These are phyloP conservation scores for Pseudozyma thailandica DNA, from an alignment of 1,284 basidiomycete species.

Conservation along the genomic window DNA sequence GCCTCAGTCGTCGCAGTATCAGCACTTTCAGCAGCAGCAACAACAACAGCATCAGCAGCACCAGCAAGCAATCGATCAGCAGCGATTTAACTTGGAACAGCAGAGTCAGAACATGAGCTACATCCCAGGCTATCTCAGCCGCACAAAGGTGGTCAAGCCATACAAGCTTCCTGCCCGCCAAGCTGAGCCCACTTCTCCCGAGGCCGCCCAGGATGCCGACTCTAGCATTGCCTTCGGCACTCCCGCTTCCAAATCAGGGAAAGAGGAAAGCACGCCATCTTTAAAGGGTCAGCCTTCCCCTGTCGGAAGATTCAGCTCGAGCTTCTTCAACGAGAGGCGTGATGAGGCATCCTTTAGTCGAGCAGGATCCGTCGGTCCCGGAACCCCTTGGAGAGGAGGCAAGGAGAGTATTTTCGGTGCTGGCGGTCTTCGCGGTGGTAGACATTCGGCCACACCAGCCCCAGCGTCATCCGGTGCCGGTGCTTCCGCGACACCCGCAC, in stretches of 20 bases:
- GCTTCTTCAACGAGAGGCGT: conserved; percentile 54
- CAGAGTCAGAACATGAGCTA: conserved; percentile 52
- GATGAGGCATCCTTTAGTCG: conserved; percentile 36
- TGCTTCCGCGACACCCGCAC: conserved; percentile 25
- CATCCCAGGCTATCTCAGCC: conserved; percentile 50
- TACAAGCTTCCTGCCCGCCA: conserved; percentile 51
- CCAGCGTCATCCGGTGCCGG: conserved; percentile 12
- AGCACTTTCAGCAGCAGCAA: conserved; percentile 26
- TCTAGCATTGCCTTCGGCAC: conserved; percentile 50
- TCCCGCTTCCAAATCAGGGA: conserved; percentile 46
- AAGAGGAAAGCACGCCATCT: conserved; percentile 41
- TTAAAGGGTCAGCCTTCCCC: conserved; percentile 44
- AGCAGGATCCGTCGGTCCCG: conserved; percentile 29
- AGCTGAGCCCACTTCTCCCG: conserved; percentile 39
- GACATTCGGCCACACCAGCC: conserved; percentile 39
- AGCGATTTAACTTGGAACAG: conserved; percentile 33
- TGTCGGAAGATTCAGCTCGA: conserved; percentile 52
- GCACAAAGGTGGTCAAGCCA: conserved; percentile 45
- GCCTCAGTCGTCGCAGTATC: conserved; percentile 24
- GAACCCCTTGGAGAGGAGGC: conserved; percentile 36
- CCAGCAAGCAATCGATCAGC: conserved; percentile 41
- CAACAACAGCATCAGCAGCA: conserved; percentile 34
- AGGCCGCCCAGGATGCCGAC: conserved; percentile 41
- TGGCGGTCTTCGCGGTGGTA: conserved; percentile 54
- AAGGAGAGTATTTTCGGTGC: conserved; percentile 61